Evolutionary conservation across 2,329 filamentous ascomycete genomes (phyloP), one percentile per base, ranked within the genome.

Genomic region (Fusarium chaquense): DNA sequence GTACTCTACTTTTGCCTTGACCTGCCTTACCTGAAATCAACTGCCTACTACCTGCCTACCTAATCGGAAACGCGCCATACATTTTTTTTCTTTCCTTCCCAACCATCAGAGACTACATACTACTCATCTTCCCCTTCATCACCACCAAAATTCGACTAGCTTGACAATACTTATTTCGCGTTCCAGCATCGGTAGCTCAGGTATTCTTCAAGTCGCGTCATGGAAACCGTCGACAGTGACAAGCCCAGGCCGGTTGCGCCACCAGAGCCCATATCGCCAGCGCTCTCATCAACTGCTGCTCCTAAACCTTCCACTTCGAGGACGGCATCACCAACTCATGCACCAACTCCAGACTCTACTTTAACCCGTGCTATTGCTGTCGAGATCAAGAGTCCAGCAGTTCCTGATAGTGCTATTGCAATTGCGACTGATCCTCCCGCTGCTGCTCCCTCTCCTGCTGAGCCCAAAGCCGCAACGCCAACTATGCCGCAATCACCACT

Each of bases 201-300:
- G 40, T 45, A 53, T 63, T 62, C 41, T 62, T 58, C 53, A 55
- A 61, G 57, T 65, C 60, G 57, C 65, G 67, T 72, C 64, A 76
- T 75, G 70, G 70, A 76, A 59, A 71, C 55, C 64, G 58, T 58
- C 56, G 69, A 73, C 58, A 58, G 58, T 57, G 73, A 75, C 62
- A 72, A 73, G 67, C 69, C 70, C 63, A 74, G 68, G 66, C 70
- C 67, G 36, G 67, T 68, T 73, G 72, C 71, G 65, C 70, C 73
- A 67, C 60, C 69, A 66, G 70, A 73, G 60, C 73, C 73, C 67
- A 74, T 74, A 68, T 75, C 73, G 53, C 72, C 73, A 58, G 73
- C 70, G 36, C 70, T 71, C 43, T 74, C 73, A 64, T 65, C 69
- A 44, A 57, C 70, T 35, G 60, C 65, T 59, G 61, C 54, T 64